Conservation (phyloP, 192 early-diverging fungal species). For the Coemansia asiatica region DNA sequence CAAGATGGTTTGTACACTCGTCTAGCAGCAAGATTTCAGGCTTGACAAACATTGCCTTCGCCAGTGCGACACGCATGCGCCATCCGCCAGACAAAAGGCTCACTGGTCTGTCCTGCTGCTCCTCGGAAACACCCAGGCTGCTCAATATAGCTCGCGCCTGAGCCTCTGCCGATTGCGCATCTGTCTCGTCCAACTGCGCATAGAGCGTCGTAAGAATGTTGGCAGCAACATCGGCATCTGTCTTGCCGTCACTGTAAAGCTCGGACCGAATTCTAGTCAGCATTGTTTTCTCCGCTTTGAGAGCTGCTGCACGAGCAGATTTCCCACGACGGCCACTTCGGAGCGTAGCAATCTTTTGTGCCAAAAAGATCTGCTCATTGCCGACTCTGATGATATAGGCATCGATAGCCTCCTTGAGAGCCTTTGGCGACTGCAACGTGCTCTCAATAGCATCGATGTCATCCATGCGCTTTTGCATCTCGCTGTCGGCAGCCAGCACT, state of each 20-base stretch:
- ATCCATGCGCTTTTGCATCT: slow-evolving; percentile 54
- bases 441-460: slow-evolving; percentile 56
- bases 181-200: slow-evolving; percentile 61
- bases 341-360: slow-evolving; percentile 62
- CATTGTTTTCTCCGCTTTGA: slow-evolving; percentile 54
- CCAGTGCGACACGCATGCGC: slow-evolving; percentile 85
- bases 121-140: slow-evolving; percentile 71
- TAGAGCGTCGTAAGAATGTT: slow-evolving; percentile 62
- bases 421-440: slow-evolving; percentile 34
- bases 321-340: slow-evolving; percentile 67
- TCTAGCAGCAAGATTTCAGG: slow-evolving; percentile 82
- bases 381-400: slow-evolving; percentile 49
- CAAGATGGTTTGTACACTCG: slow-evolving; percentile 91
- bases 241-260: slow-evolving; percentile 35
- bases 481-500: slow-evolving; percentile 65
- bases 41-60: slow-evolving; percentile 78
- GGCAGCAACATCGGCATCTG: slow-evolving; percentile 53
- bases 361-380: slow-evolving; percentile 36
- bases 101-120: slow-evolving; percentile 65
- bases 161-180: slow-evolving; percentile 64
- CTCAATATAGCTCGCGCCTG: slow-evolving; percentile 69
- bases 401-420: slow-evolving; percentile 41
- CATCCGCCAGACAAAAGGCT: slow-evolving; percentile 75
- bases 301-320: slow-evolving; percentile 59
- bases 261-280: slow-evolving; percentile 15